Evolutionary conservation across 1,284 basidiomycete species (phyloP), one percentile per base, ranked within the genome.

Genomic region (Taiwanofungus camphoratus): DNA sequence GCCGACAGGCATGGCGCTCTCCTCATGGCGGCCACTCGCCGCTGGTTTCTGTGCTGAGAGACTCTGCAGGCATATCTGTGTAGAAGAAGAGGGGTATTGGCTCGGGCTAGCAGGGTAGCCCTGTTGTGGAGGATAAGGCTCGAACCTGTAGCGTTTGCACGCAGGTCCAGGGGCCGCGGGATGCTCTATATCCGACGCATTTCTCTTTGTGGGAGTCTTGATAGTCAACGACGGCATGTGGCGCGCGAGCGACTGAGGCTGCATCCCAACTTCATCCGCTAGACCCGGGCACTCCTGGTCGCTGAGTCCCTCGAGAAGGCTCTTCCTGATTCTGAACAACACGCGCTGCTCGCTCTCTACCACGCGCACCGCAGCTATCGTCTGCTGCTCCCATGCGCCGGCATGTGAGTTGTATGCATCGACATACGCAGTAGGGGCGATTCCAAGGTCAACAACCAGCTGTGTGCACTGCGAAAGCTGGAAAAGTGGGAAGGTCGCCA

Each of bases 401-500:
- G 76, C 70, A 1, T 59, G 48, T 5, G 69, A 64, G 48, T 79
- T 74, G 57, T 73, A 85, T 2, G 74, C 67, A 49, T 85, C 82
- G 34, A 85, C 63, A 52, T 76, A 83, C 2, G 77, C 74, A 6
- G 60, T 60, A 0, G 66, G 41, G 0, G 66, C 63, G 12, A 84
- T 62, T 6, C 71, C 70, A 15, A 84, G 69, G 48, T 79, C 74
- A 3, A 63, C 55, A 4, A 77, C 67, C 41, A 85, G 65, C 27
- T 71, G 61, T 19, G 66, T 59, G 49, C 78, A 70, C 18, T 68
- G 65, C 4, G 74, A 69, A n/a, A 82, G 66, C 35, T 74, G 74
- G 55, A 84, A 80, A 24, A 76, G 70, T 0, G 82, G 81, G 51
- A 83, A 84, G 0, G 77, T 79, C 0, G 75, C 63, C 33, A 82